Evolutionary conservation across 2,329 filamentous ascomycete species (phyloP).

Genomic region (Fusarium sp.): DNA sequence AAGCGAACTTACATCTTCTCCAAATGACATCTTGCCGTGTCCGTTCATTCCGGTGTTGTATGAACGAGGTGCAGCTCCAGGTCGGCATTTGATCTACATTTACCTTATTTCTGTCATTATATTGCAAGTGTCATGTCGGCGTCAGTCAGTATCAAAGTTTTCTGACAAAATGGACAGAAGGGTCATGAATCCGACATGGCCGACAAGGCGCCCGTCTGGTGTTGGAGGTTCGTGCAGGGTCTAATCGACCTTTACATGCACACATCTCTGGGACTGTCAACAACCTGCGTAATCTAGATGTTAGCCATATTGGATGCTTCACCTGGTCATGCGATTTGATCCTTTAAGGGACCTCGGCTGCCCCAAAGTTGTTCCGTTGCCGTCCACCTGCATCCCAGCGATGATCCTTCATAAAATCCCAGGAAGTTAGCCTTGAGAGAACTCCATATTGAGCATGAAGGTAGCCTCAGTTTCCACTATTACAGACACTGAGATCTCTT

Average conservation of each 20-base stretch:
- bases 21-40: not conserved
- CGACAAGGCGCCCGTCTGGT: not conserved
- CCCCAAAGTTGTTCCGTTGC: not conserved
- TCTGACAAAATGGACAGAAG: not conserved
- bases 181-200: no score
- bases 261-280: not conserved
- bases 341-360: not conserved
- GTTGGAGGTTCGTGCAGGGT: not conserved
- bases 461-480: not conserved
- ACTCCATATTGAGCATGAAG: not conserved
- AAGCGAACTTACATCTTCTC: not conserved
- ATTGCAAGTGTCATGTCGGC: not conserved
- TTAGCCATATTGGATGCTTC: not conserved
- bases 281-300: not conserved
- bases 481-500: accelerated
- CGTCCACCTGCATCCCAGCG: not conserved
- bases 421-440: not conserved
- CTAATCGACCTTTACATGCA: not conserved
- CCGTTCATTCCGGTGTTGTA: not conserved
- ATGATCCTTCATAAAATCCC: not conserved
- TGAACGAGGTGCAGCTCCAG: not conserved
- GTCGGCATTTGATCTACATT: not conserved
- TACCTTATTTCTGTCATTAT: not conserved
- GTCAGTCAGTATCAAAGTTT: not conserved
- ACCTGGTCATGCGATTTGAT: not conserved